Percentiles rank a stretch among this genome's conserved stretches.
Evolutionary conservation across 1,284 basidiomycete genomes (phyloP).

Genomic region (Apiotrichum gracile): DNA sequence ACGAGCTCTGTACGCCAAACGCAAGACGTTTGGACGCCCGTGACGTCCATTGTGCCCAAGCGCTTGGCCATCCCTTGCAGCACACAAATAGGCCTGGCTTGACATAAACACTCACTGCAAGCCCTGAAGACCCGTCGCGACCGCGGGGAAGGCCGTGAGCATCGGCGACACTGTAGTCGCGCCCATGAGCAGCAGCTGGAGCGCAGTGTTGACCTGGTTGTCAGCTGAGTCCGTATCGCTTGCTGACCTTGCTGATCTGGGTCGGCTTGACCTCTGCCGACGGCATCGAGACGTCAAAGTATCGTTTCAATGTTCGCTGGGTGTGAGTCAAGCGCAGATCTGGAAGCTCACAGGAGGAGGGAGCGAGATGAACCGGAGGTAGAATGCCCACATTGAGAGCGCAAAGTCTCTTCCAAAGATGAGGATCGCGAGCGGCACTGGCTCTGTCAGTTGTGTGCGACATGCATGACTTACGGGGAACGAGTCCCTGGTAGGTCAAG

Average conservation of each 20-base stretch:
- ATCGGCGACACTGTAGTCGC: conserved; percentile 77
- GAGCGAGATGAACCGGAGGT: conserved; percentile 84
- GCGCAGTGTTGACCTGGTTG: conserved; percentile 79
- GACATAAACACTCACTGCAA: conserved; percentile 55
- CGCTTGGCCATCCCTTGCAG: background rate
- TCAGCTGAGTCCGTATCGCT: conserved; percentile 3
- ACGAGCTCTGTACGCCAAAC: too few species aligned
- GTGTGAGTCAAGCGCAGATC: conserved; percentile 4
- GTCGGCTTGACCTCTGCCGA: conserved; percentile 91
- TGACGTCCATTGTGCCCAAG: background rate
- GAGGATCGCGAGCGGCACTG: conserved; percentile 76
- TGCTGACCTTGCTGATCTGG: conserved; percentile 71
- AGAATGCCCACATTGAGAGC: conserved; percentile 84
- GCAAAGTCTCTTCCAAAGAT: conserved; percentile 86
- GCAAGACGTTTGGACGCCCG: too few species aligned
- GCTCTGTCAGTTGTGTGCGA: background rate
- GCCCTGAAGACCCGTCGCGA: conserved; percentile 55
- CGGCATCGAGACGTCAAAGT: conserved; percentile 92
- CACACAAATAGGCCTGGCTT: background rate
- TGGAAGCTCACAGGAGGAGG: conserved; percentile 64
- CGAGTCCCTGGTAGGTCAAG: conserved; percentile 70
- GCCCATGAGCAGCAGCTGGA: conserved; percentile 88
- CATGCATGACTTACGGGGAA: conserved; percentile 60
- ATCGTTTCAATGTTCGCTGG: conserved; percentile 83
- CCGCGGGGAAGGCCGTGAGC: conserved; percentile 54